These are phyloP conservation scores for Hypoxylon sp. DNA, from an alignment of 2,329 filamentous ascomycete species.

Conservation along the genomic window DNA sequence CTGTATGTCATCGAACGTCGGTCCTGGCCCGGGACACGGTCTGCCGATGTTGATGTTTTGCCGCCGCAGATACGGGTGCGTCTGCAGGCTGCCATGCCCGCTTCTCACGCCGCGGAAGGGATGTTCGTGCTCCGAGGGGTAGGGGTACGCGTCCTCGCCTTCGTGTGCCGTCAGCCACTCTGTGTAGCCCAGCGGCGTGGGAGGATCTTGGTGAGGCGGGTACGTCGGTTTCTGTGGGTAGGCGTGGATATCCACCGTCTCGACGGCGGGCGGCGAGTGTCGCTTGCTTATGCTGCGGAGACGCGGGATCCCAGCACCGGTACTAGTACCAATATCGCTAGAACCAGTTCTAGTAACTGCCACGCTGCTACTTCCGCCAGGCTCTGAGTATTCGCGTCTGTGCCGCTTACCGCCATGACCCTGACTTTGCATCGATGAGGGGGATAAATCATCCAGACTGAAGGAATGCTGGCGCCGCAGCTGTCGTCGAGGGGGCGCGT, in stretches of 20 bases:
- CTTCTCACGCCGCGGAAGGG: conserved; percentile 45
- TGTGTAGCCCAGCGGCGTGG: conserved; percentile 37
- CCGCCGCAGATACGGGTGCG: conserved; percentile 44
- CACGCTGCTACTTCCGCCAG: neutral
- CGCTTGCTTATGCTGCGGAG: conserved; percentile 21
- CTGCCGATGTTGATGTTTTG: neutral
- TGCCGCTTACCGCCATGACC: neutral
- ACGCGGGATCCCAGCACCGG: conserved; percentile 25
- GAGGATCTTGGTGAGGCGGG: conserved; percentile 40
- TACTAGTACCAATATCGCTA: neutral
- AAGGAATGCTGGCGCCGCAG: conserved; percentile 55
- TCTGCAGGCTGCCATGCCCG: conserved; percentile 42
- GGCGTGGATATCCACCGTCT: conserved; percentile 50
- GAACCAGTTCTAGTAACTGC: neutral
- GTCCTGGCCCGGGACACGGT: neutral
- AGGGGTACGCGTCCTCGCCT: conserved; percentile 2
- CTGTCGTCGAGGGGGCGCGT: conserved; percentile 25
- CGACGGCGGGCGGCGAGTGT: conserved; percentile 44
- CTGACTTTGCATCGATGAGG: neutral
- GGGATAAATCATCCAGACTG: conserved; percentile 53
- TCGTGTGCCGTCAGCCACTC: conserved; percentile 15
- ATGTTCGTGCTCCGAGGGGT: neutral
- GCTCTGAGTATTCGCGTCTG: conserved; percentile 16
- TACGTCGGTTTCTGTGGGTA: conserved; percentile 50
- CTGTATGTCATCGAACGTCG: neutral